phyloP scores from a whole-genome alignment of 192 early-diverging fungal genomes.

The Coemansia sp. region DNA sequence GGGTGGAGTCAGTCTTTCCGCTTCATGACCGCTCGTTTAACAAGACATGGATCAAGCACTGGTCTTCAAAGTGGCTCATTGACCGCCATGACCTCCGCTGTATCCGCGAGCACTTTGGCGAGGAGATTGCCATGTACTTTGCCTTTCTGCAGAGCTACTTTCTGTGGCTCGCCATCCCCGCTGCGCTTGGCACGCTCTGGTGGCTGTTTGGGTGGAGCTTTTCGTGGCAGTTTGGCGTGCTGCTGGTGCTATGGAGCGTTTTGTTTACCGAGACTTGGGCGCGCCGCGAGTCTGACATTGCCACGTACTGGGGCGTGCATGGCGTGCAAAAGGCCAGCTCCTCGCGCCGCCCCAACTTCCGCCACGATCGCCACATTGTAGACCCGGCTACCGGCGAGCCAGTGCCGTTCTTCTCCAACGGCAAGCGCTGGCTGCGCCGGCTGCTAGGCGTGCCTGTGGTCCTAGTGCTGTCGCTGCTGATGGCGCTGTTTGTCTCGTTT shows the following conservation, averaged over 20 bases:
- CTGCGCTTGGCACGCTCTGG: constrained; percentile 61
- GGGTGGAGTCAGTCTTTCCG: constrained; percentile 67
- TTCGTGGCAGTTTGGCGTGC: constrained; percentile 63
- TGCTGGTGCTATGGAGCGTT: constrained; percentile 66
- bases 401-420: constrained; percentile 67
- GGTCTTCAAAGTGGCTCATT: constrained; percentile 80
- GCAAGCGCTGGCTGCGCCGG: constrained; percentile 67
- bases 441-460: constrained; percentile 59
- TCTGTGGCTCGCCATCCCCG: constrained; percentile 66
- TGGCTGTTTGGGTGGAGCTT: constrained; percentile 57
- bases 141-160: constrained; percentile 91
- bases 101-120: constrained; percentile 82
- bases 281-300: constrained; percentile 67
- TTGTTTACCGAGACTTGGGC: constrained; percentile 81
- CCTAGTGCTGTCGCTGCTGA: constrained; percentile 55
- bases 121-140: constrained; percentile 93
- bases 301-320: constrained; percentile 70
- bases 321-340: constrained; percentile 46
- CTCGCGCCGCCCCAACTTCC: constrained; percentile 66
- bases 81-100: constrained; percentile 64
- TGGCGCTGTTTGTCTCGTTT: constrained; percentile 61
- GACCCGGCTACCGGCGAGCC: constrained; percentile 76
- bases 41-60: constrained; percentile 76
- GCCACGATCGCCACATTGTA: constrained; percentile 53
- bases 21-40: constrained; percentile 79